Conservation (phyloP, 345 rosid species). For the Salix brachista region DNA sequence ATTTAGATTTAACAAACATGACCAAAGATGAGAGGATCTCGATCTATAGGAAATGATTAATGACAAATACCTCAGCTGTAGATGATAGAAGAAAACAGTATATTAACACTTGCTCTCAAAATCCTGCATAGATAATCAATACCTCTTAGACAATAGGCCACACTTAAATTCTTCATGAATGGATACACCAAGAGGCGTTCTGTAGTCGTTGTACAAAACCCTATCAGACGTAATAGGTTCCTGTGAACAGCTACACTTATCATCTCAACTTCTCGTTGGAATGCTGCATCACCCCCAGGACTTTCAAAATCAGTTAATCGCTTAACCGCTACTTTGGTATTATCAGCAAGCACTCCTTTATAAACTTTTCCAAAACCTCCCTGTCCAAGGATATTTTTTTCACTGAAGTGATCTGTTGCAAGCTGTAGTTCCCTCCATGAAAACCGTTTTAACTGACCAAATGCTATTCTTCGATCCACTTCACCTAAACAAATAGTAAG, state of each 20-base stretch:
- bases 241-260: slow-evolving; percentile 94
- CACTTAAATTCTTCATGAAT: slow-evolving; percentile 88
- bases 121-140: slow-evolving; percentile 3
- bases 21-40: neutral
- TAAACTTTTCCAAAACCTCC: slow-evolving; percentile 98
- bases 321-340: slow-evolving; percentile 83
- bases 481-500: slow-evolving; percentile 52
- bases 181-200: slow-evolving; percentile 95
- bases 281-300: slow-evolving; percentile 91
- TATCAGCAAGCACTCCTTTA: slow-evolving; percentile 77
- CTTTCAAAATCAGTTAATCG: slow-evolving; percentile 87
- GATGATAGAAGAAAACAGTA: neutral
- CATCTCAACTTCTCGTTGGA: slow-evolving; percentile 97
- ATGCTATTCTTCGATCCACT: slow-evolving; percentile 88
- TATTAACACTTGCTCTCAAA: neutral
- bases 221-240: slow-evolving; percentile 80
- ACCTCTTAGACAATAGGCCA: slow-evolving; percentile 91
- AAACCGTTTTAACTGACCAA: slow-evolving; percentile 89
- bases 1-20: neutral
- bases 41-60: too few species aligned
- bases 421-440: slow-evolving; percentile 89
- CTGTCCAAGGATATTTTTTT: slow-evolving; percentile 85
- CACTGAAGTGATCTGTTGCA: slow-evolving; percentile 82
- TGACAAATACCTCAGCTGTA: neutral
- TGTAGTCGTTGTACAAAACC: slow-evolving; percentile 88